These are phyloP conservation scores for Candida albicans DNA, from an alignment of 1,139 yeast species.

Conservation along the genomic window DNA sequence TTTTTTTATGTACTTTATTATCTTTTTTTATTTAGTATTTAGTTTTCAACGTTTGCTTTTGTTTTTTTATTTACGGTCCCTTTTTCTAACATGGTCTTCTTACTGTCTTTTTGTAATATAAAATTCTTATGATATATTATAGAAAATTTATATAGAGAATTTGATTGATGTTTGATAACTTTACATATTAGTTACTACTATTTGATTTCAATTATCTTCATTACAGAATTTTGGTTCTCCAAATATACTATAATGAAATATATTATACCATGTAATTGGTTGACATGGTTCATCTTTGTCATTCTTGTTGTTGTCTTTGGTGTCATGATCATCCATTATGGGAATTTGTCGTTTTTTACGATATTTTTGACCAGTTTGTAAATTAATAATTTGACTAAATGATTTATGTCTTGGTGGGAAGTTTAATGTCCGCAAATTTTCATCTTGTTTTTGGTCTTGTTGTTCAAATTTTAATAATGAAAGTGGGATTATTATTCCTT, in stretches of 20 bases:
- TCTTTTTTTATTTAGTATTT: too few species aligned
- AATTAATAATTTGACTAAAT: slow-evolving; percentile 26
- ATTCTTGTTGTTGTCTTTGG: slow-evolving; percentile 15
- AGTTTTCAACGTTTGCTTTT: too few species aligned
- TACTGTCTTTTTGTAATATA: too few species aligned
- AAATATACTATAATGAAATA: slow-evolving; percentile 49
- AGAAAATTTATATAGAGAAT: slow-evolving; percentile 2
- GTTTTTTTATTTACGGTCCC: too few species aligned
- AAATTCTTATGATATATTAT: neutral
- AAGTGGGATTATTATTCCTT: slow-evolving; percentile 22
- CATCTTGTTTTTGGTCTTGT: slow-evolving; percentile 12
- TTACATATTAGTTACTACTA: neutral
- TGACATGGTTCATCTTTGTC: slow-evolving; percentile 32
- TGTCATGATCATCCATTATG: too few species aligned
- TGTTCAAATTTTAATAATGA: slow-evolving; percentile 21
- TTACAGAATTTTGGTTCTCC: slow-evolving; percentile 48
- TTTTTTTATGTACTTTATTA: neutral
- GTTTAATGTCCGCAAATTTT: neutral
- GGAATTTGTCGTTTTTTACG: neutral
- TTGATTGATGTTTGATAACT: neutral
- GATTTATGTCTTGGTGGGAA: slow-evolving; percentile 27
- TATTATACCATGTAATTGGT: slow-evolving; percentile 50
- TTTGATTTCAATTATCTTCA: slow-evolving; percentile 5
- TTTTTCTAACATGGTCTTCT: too few species aligned
- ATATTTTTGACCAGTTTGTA: slow-evolving; percentile 6